Evolutionary conservation across 2,329 filamentous ascomycete species (phyloP), one percentile per base, ranked within the genome.

Genomic region (Rachicladosporium sp.): DNA sequence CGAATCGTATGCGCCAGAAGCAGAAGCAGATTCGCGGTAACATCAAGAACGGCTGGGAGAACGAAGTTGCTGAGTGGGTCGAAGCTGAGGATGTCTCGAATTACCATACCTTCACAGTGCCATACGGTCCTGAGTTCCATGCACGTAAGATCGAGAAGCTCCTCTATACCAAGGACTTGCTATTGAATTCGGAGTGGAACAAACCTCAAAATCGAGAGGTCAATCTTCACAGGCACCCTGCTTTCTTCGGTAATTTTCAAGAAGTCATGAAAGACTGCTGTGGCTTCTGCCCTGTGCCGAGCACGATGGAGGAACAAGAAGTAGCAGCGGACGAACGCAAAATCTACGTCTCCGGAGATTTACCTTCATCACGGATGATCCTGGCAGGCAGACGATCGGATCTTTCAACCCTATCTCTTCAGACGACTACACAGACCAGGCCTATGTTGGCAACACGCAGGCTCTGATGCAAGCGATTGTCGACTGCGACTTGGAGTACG

Each of bases 381-480:
- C 86, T 1, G 86, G 86, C n/a, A 71, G 86, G 40, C 86, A 91
- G 60, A 63, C 70, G 30, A 78, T 80, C 48, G 76, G 76, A 19
- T 76, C 70, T 32, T 93, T 93, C 63, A 81, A 91, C 50, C 86
- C 85, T 0, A 69, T 89, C 30, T 88, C 81, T 0, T 78, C 85
- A 31, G 71, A 84, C 37, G 84, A 91, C 53, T 93, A 85, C 83
- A 91, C 85, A 1, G 82, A 88, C 47, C 91, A 93, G 84, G 84
- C 85, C 0, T 93, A 93, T 48, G 71, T 93, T 29, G 82, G 84
- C 8, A 83, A 87, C 48, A 88, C 83, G 1, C 77, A 76, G 30
- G 69, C 73, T 10, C 68, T 93, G 2, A 93, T 83, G 52, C 80
- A 87, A 52, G 85, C 82, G 1, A 93, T 93, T 42, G 76, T 88